These are phyloP conservation scores for Arctium lappa DNA, from an alignment of 129 eudicot genomes.

Conservation along the genomic window DNA sequence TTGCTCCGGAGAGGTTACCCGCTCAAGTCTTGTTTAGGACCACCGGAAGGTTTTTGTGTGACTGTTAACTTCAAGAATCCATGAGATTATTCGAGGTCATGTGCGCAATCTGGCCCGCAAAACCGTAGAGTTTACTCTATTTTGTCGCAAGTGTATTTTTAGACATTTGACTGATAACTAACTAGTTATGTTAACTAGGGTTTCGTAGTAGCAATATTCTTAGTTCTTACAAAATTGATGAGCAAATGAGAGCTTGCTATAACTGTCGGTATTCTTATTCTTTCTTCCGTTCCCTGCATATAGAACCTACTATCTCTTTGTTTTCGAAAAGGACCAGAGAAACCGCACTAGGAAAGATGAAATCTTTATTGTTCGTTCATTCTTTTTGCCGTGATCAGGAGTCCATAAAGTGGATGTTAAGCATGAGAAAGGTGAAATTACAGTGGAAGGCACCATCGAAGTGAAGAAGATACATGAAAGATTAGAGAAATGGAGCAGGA, in stretches of 20 bases:
- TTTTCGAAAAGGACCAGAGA: neutral
- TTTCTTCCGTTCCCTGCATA: neutral
- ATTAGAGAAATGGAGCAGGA: slow-evolving; percentile 81
- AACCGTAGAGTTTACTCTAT: too few relatives aligned
- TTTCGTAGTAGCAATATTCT: neutral
- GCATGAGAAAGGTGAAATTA: slow-evolving; percentile 70
- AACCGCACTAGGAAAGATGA: neutral
- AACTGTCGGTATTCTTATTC: too few relatives aligned
- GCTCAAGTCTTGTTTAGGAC: neutral
- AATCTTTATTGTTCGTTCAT: neutral
- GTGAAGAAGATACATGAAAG: slow-evolving; percentile 72
- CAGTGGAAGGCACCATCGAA: slow-evolving; percentile 73
- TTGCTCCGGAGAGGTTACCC: too few relatives aligned
- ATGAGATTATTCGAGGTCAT: neutral
- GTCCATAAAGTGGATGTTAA: slow-evolving; percentile 73
- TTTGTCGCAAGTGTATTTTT: neutral
- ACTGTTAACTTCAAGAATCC: neutral
- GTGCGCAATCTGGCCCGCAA: neutral
- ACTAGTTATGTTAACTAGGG: neutral
- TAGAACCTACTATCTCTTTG: neutral
- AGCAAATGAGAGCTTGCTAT: neutral
- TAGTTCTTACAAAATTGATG: neutral
- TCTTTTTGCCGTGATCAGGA: slow-evolving; percentile 37
- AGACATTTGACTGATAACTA: neutral
- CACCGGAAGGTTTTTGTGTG: too few relatives aligned